Percentiles rank a stretch among this genome's conserved stretches.
Evolutionary conservation across 208 protist genomes (phyloP).

Genomic region (Trypanosoma brucei): DNA sequence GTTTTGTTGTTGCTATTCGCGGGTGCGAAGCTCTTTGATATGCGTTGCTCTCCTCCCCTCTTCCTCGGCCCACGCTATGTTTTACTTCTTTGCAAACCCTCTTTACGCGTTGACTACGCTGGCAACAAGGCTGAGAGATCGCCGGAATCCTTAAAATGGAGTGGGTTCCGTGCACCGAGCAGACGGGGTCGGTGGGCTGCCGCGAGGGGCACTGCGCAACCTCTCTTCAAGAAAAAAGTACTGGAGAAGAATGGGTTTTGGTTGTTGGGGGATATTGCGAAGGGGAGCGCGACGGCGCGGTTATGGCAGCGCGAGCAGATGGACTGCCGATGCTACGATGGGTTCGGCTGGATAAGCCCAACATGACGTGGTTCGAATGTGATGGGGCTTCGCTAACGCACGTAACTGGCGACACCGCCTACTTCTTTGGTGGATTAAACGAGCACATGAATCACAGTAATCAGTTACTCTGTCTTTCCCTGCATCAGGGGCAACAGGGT

Average conservation of each 20-base stretch:
- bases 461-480: slow-evolving; percentile 18
- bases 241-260: slow-evolving; percentile 33
- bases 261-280: slow-evolving; percentile 60
- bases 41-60: too few species aligned
- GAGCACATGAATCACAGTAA: slow-evolving; percentile 34
- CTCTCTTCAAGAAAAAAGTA: slow-evolving; percentile 13
- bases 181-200: slow-evolving; percentile 32
- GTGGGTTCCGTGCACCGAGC: slow-evolving; percentile 45
- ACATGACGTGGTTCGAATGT: slow-evolving; percentile 33
- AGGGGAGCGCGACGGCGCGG: slow-evolving; percentile 35
- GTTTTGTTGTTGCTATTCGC: too few species aligned
- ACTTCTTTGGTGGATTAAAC: slow-evolving; percentile 77
- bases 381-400: slow-evolving; percentile 55
- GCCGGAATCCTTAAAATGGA: slow-evolving; percentile 16
- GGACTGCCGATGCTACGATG: slow-evolving; percentile 34
- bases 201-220: slow-evolving; percentile 71
- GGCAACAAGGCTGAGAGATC: background rate
- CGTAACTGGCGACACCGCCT: slow-evolving; percentile 23
- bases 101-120: background rate
- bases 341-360: slow-evolving; percentile 13
- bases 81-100: background rate
- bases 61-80: too few species aligned
- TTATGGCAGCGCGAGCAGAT: slow-evolving; percentile 22
- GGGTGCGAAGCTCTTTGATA: too few species aligned
- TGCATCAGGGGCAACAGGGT: slow-evolving; percentile 4